Percentiles rank a stretch among this genome's conserved stretches.
Conservation (phyloP, 1,284 basidiomycete genomes). For the Ceratobasidium sp. region DNA sequence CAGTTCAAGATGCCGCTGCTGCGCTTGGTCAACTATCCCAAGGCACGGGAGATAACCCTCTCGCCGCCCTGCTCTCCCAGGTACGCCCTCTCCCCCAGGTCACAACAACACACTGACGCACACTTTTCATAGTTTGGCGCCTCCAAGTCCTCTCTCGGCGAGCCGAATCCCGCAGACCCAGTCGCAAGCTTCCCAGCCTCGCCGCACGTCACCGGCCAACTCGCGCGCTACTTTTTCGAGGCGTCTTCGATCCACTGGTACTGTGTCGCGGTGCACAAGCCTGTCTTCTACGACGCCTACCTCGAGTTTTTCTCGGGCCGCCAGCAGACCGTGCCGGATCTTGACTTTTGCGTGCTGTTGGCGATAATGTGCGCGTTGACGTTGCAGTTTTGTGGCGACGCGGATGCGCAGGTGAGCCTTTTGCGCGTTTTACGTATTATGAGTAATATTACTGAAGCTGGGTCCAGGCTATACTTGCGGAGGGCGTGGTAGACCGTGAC, state of each 20-base stretch:
- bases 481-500: slow-evolving; percentile 30
- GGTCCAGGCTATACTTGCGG: slow-evolving; percentile 34
- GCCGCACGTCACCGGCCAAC: slow-evolving; percentile 43
- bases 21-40: slow-evolving; percentile 40
- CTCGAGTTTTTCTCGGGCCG: slow-evolving; percentile 41
- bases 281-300: slow-evolving; percentile 41
- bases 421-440: neutral
- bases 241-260: slow-evolving; percentile 44
- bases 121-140: slow-evolving; percentile 11
- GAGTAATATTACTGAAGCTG: neutral
- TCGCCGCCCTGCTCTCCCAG: slow-evolving; percentile 33
- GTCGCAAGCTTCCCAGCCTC: slow-evolving; percentile 41
- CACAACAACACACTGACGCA: neutral
- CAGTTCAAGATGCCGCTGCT: slow-evolving; percentile 36
- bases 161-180: slow-evolving; percentile 37
- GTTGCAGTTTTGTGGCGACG: slow-evolving; percentile 39
- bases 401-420: slow-evolving; percentile 35
- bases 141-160: slow-evolving; percentile 21
- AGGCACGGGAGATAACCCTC: slow-evolving; percentile 34
- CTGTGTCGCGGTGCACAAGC: slow-evolving; percentile 41
- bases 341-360: slow-evolving; percentile 41
- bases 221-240: slow-evolving; percentile 42
- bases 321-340: slow-evolving; percentile 29
- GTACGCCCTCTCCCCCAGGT: neutral
- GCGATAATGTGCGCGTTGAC: slow-evolving; percentile 42